Conservation (phyloP, 495 filamentous ascomycete genomes). For the Pyronema domesticum region DNA sequence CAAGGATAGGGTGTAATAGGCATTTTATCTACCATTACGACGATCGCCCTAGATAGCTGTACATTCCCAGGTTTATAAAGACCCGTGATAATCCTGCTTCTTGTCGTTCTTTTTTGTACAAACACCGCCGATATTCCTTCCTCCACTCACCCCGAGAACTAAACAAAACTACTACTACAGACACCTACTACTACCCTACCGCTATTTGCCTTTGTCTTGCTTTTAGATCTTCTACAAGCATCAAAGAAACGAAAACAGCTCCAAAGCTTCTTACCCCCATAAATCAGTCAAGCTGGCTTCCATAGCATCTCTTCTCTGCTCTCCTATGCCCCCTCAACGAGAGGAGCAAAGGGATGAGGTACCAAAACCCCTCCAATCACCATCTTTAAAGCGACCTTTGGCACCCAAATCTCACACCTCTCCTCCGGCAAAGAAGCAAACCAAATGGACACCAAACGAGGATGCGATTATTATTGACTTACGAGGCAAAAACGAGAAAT, state of each 20-base stretch:
- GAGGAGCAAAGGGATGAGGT: conserved; percentile 16
- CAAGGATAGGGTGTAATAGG: too few species aligned
- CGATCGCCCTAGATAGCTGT: too few species aligned
- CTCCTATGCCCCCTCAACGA: conserved; percentile 15
- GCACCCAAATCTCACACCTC: conserved; percentile 46
- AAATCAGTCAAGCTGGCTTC: conserved; percentile 12
- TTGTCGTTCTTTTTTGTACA: too few species aligned
- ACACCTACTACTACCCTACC: too few species aligned
- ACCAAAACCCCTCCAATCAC: conserved; percentile 1
- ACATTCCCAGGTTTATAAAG: too few species aligned
- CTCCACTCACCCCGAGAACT: too few species aligned
- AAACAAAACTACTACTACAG: too few species aligned
- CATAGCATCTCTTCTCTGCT: conserved; percentile 17
- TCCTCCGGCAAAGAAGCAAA: conserved; percentile 72
- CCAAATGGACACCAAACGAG: conserved; percentile 88
- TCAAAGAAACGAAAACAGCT: not conserved
- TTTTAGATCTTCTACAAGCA: too few species aligned
- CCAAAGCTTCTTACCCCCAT: not conserved
- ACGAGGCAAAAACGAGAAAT: conserved; percentile 80
- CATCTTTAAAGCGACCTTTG: conserved; percentile 22
- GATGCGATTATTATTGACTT: conserved; percentile 78
- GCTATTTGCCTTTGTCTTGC: too few species aligned
- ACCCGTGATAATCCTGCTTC: too few species aligned
- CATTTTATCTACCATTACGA: too few species aligned
- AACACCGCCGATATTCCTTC: too few species aligned